Evolutionary conservation across 108 stramenopile genomes (phyloP).

Genomic region (Discostella stelligeroides): DNA sequence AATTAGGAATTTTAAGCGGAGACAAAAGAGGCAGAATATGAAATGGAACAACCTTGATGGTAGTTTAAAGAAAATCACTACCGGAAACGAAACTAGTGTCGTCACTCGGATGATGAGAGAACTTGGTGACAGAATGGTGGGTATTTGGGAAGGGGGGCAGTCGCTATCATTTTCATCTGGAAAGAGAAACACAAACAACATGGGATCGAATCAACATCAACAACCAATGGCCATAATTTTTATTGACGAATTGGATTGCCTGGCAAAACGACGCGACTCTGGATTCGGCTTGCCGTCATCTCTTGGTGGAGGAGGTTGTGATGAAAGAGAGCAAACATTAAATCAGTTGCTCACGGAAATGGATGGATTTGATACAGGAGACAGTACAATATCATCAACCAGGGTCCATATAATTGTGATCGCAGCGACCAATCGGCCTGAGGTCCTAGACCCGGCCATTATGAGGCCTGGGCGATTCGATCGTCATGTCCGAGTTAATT

Average conservation of each 20-base stretch:
- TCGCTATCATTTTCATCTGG: constrained; percentile 33
- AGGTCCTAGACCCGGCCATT: constrained; percentile 94
- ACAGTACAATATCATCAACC: constrained; percentile 11
- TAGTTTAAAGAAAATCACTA: not conserved
- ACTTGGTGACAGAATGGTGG: constrained; percentile 10
- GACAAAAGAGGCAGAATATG: constrained; percentile 13
- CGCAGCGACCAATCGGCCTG: constrained; percentile 92
- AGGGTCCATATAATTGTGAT: constrained; percentile 86
- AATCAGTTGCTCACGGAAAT: constrained; percentile 95
- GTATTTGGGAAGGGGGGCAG: constrained; percentile 76
- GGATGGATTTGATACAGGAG: constrained; percentile 86
- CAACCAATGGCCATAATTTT: constrained; percentile 87
- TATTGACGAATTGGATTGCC: constrained; percentile 97
- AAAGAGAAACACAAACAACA: not conserved
- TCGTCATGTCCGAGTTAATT: constrained; percentile 86
- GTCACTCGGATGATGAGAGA: constrained; percentile 9
- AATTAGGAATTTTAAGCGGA: constrained; percentile 24
- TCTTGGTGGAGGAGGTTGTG: constrained; percentile 68
- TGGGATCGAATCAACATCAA: constrained; percentile 1
- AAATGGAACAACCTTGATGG: not conserved
- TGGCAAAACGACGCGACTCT: constrained; percentile 76
- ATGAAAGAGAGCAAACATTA: constrained; percentile 95
- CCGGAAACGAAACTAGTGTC: not conserved
- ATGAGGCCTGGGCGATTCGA: constrained; percentile 96
- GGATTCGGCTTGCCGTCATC: constrained; percentile 29